phyloP scores from a whole-genome alignment of 1,139 yeast species.

The Scheffersomyces segobiensis region DNA sequence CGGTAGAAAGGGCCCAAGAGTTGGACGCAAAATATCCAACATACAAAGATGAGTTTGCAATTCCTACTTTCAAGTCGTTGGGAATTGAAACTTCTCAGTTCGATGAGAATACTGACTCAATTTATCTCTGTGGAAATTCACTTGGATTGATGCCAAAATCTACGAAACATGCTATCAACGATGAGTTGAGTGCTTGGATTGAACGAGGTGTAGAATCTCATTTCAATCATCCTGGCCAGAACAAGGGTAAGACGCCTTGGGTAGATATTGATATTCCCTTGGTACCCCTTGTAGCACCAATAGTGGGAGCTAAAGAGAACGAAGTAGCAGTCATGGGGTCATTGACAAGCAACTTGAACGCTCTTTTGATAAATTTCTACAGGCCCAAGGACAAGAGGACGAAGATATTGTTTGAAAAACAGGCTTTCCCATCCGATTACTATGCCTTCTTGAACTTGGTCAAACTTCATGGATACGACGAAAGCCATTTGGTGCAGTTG shows the following conservation, averaged over 20 bases:
- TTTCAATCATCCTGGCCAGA: slow-evolving; percentile 62
- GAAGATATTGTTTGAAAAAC: slow-evolving; percentile 80
- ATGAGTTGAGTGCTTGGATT: slow-evolving; percentile 82
- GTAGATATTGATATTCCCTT: slow-evolving; percentile 80
- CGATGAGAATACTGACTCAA: slow-evolving; percentile 21
- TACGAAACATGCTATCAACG: slow-evolving; percentile 56
- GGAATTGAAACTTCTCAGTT: slow-evolving; percentile 32
- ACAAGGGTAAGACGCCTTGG: slow-evolving; percentile 59
- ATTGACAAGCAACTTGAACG: slow-evolving; percentile 77
- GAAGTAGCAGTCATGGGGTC: slow-evolving; percentile 92
- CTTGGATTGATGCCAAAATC: slow-evolving; percentile 82
- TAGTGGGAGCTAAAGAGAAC: slow-evolving; percentile 69
- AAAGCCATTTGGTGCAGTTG: slow-evolving; percentile 63
- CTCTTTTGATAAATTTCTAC: slow-evolving; percentile 73
- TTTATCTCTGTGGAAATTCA: slow-evolving; percentile 87
- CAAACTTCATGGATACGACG: slow-evolving; percentile 58
- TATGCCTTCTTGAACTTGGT: slow-evolving; percentile 82
- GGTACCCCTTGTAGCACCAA: slow-evolving; percentile 62
- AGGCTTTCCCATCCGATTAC: slow-evolving; percentile 90
- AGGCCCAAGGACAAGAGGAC: slow-evolving; percentile 58
- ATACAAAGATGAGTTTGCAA: slow-evolving; percentile 44
- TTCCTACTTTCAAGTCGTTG: slow-evolving; percentile 61
- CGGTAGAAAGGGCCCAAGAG: slow-evolving; percentile 18
- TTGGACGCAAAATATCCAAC: slow-evolving; percentile 41
- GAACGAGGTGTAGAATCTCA: slow-evolving; percentile 82